These are phyloP conservation scores for Beta corolliflora DNA, from an alignment of 179 eudicot genomes.

Conservation along the genomic window DNA sequence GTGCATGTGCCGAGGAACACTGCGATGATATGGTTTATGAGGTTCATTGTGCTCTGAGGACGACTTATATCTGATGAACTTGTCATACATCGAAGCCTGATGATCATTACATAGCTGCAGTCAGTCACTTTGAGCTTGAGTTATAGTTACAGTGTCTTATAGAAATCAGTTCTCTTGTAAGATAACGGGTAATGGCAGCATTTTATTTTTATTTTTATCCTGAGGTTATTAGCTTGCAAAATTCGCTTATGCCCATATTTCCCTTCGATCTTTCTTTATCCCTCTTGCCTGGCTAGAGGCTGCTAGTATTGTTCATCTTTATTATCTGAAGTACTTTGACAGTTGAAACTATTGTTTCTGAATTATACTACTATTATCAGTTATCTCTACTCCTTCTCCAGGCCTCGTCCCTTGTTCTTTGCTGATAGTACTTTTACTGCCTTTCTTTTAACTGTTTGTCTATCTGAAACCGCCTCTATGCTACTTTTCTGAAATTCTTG, in stretches of 20 bases:
- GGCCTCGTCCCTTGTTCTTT: neutral
- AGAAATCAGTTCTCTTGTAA: neutral
- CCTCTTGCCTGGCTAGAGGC: neutral
- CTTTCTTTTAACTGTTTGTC: neutral
- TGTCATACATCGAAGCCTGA: neutral
- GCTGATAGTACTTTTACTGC: too few species aligned
- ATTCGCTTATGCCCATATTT: neutral
- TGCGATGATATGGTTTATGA: neutral
- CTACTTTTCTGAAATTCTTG: neutral
- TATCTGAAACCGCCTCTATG: neutral
- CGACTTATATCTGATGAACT: neutral
- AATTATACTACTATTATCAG: too few species aligned
- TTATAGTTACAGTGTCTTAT: neutral
- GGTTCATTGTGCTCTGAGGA: too few species aligned
- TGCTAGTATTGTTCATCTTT: neutral
- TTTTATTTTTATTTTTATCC: neutral
- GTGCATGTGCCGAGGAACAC: neutral
- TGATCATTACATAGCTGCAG: neutral
- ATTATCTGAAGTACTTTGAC: neutral
- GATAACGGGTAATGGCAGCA: neutral
- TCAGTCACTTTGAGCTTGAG: neutral
- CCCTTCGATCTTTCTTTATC: neutral
- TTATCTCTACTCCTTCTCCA: neutral
- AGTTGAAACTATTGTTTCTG: neutral
- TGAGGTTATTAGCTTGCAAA: neutral